Evolutionary conservation across 1,284 basidiomycete genomes (phyloP).

Genomic region (Psilocybe mexicana): DNA sequence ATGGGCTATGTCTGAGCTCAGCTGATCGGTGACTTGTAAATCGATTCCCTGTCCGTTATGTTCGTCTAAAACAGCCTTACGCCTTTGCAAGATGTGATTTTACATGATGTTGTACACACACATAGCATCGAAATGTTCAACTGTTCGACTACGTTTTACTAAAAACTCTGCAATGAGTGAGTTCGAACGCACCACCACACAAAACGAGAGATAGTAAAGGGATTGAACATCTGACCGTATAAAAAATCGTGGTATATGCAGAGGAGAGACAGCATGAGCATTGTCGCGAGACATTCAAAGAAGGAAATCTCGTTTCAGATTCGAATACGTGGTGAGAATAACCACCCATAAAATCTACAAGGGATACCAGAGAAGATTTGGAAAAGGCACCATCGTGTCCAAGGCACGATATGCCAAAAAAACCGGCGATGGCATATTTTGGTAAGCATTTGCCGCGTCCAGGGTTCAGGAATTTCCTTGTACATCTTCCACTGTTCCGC

Average conservation of each 20-base stretch:
- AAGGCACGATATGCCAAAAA: neutral
- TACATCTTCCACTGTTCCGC: constrained; percentile 1
- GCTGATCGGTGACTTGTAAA: no score
- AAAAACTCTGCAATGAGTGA: no score
- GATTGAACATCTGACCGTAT: no score
- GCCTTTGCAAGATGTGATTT: no score
- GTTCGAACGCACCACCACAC: no score
- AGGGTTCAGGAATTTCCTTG: constrained; percentile 1
- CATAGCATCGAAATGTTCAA: no score
- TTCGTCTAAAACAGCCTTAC: no score
- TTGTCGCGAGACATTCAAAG: neutral
- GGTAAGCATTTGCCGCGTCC: constrained; percentile 1
- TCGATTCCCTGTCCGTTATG: no score
- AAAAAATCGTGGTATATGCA: neutral
- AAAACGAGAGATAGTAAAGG: no score
- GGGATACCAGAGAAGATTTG: neutral
- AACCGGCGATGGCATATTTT: neutral
- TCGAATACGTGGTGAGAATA: neutral
- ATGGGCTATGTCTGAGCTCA: no score
- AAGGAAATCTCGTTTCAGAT: neutral
- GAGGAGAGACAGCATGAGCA: neutral
- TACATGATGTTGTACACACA: no score
- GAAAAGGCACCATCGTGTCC: neutral
- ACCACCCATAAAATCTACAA: neutral
- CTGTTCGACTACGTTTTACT: no score